Percentiles rank a stretch among this genome's conserved stretches.
phyloP scores from a whole-genome alignment of 768 basidiomycete genomes.

The Suillus alpinus region DNA sequence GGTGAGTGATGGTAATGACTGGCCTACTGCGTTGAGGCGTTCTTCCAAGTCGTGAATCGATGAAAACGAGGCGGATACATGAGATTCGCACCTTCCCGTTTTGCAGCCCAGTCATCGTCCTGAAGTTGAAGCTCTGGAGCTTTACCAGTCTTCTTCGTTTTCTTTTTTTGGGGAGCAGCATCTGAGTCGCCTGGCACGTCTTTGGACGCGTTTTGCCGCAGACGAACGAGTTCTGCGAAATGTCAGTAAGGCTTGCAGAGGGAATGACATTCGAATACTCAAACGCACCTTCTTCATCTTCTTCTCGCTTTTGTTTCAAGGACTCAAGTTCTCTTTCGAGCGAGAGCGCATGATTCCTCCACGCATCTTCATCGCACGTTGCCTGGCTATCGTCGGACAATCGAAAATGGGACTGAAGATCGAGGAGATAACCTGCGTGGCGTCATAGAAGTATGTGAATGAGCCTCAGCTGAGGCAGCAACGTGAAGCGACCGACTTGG shows the following conservation, averaged over 20 bases:
- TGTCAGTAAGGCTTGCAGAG: not conserved
- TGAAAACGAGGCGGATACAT: not conserved
- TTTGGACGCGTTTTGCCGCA: conserved; percentile 14
- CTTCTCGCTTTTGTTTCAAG: conserved; percentile 20
- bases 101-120: conserved; percentile 19
- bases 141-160: conserved; percentile 21
- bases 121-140: conserved; percentile 10
- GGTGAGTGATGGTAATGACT: conserved; percentile 22
- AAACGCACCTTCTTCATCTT: conserved; percentile 22
- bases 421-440: conserved; percentile 24
- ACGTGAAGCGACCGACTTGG: conserved; percentile 14
- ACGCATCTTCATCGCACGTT: conserved; percentile 2
- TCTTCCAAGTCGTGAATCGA: conserved; percentile 9
- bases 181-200: conserved; percentile 9
- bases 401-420: conserved; percentile 25
- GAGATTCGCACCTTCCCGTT: conserved; percentile 13
- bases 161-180: conserved; percentile 25
- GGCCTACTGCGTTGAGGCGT: conserved; percentile 21
- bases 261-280: not conserved
- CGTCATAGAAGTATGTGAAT: not conserved
- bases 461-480: not conserved
- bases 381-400: not conserved
- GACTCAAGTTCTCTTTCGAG: conserved; percentile 24
- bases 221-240: conserved; percentile 20
- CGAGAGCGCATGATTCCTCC: conserved; percentile 28